Evolutionary conservation across 345 rosid species (phyloP), one percentile per base, ranked within the genome.

Genomic region (Eucalyptus pauciflora): DNA sequence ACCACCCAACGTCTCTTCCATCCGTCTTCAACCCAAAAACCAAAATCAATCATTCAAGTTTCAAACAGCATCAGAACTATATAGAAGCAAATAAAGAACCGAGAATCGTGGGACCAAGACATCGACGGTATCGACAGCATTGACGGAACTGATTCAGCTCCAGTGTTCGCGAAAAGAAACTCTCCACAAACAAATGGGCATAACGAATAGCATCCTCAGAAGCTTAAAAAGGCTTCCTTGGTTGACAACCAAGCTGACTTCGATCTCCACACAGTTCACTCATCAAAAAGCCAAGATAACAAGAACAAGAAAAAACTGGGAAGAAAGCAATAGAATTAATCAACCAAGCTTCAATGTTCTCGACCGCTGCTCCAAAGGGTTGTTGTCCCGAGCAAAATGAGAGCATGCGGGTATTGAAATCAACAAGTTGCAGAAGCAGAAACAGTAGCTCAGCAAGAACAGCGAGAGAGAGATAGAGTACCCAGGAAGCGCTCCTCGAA

Each of bases 1-100:
- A 91, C 91, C 50, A 96, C 98, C 99, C 99, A 97, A 18, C 98
- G 92, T 91, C 95, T 93, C 88, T 95, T 95, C 99, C 99, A 97
- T 76, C 99, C 99, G 92, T 94, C 99, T 97, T 88, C 85, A 37
- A 41, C 24, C 15, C 48, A 41, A 76, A 76, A 76, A 41, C 85
- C 85, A 76, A 76, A 41, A 41, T 11, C 45, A 20, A 41, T 37
- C 29, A 76, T 76, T 76, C 85, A 76, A 41, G 7, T 64, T 64
- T 71, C 29, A 22, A 76, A 1, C 48, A 76, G 7, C 13, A 76
- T 41, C 27, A 37, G 24, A 10, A 41, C 29, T 22, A 76, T 5
- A 76, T 3, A 76, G 85, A 20, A 37, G 29, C 85, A 76, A 76
- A 20, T 76, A 41, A 76, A 13, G 48, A 76, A 22, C 48, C 4